A percentile compares a stretch with the other conserved stretches of the same genome.
Evolutionary conservation across 495 filamentous ascomycete genomes (phyloP).

Genomic region (Trichoderma virens): DNA sequence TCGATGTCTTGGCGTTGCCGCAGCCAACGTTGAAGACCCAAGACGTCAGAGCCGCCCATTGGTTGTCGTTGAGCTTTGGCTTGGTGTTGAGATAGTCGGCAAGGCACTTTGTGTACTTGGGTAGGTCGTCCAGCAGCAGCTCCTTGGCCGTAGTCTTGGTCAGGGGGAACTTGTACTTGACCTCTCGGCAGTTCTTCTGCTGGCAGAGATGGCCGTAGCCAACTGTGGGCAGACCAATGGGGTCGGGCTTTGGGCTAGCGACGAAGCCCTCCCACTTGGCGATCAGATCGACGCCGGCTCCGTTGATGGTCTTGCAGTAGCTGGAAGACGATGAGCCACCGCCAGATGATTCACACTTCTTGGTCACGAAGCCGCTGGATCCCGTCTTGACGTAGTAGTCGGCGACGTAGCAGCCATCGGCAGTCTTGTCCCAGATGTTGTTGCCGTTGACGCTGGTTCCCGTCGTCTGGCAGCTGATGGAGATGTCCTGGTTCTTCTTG

Average conservation of each 20-base stretch:
- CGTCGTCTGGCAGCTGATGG: constrained; percentile 18
- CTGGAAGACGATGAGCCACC: background rate
- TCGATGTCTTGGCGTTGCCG: constrained; percentile 32
- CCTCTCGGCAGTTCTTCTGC: constrained; percentile 30
- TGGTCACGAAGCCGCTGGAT: constrained; percentile 12
- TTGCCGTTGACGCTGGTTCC: constrained; percentile 15
- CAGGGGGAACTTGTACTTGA: constrained; percentile 37
- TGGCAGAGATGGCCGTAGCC: constrained; percentile 46
- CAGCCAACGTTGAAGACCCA: constrained; percentile 46
- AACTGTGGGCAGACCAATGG: constrained; percentile 39
- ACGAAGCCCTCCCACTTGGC: background rate
- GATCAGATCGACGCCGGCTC: background rate
- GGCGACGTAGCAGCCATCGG: constrained; percentile 20
- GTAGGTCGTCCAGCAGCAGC: constrained; percentile 37
- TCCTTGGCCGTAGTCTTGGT: constrained; percentile 29
- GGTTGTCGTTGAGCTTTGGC: constrained; percentile 39
- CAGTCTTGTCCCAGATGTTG: constrained; percentile 23
- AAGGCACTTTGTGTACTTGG: constrained; percentile 26
- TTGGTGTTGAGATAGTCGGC: constrained; percentile 14
- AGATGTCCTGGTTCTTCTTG: constrained; percentile 15
- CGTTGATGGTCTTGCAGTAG: background rate
- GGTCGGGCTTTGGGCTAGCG: constrained; percentile 28
- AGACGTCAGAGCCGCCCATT: constrained; percentile 42
- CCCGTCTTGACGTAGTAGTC: constrained; percentile 21
- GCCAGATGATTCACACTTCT: constrained; percentile 11